phyloP scores from a whole-genome alignment of 768 basidiomycete species.

The Nidularia pulvinata region DNA sequence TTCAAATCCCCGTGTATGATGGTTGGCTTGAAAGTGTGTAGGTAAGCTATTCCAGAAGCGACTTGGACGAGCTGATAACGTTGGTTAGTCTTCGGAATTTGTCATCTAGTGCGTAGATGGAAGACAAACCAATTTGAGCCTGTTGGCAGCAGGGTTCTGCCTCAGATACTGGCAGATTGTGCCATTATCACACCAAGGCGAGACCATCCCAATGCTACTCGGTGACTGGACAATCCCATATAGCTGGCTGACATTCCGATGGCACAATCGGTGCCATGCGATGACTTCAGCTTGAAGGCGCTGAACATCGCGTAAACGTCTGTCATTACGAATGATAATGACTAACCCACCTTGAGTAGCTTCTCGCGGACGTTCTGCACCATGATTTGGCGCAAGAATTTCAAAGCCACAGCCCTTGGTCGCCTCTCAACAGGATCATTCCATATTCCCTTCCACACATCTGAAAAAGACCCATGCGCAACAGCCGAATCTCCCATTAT shows the following conservation, averaged over 20 bases:
- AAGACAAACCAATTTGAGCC: slow-evolving; percentile 43
- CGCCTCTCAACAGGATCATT: slow-evolving; percentile 41
- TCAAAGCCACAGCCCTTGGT: slow-evolving; percentile 49
- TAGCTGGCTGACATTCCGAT: slow-evolving; percentile 53
- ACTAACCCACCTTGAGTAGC: slow-evolving; percentile 38
- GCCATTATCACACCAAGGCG: slow-evolving; percentile 64
- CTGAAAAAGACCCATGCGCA: slow-evolving; percentile 56
- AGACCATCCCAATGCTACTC: slow-evolving; percentile 61
- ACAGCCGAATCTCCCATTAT: slow-evolving; percentile 45
- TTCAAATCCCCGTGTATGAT: slow-evolving; percentile 66
- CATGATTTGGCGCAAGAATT: slow-evolving; percentile 53
- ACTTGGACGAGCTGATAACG: slow-evolving; percentile 47
- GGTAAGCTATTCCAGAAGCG: slow-evolving; percentile 55
- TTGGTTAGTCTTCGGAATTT: no score
- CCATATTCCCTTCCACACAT: slow-evolving; percentile 63
- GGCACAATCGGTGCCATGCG: slow-evolving; percentile 58
- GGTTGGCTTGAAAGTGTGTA: slow-evolving; percentile 52
- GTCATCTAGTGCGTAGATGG: not conserved
- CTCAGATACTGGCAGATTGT: slow-evolving; percentile 50
- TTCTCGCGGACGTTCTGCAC: slow-evolving; percentile 50
- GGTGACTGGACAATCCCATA: slow-evolving; percentile 53
- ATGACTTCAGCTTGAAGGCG: slow-evolving; percentile 55
- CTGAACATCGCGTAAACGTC: slow-evolving; percentile 19
- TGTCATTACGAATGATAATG: not conserved
- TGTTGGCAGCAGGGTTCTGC: slow-evolving; percentile 35